These are phyloP conservation scores for Stachybotrys echinatus DNA, from an alignment of 2,329 filamentous ascomycete species.

Conservation along the genomic window DNA sequence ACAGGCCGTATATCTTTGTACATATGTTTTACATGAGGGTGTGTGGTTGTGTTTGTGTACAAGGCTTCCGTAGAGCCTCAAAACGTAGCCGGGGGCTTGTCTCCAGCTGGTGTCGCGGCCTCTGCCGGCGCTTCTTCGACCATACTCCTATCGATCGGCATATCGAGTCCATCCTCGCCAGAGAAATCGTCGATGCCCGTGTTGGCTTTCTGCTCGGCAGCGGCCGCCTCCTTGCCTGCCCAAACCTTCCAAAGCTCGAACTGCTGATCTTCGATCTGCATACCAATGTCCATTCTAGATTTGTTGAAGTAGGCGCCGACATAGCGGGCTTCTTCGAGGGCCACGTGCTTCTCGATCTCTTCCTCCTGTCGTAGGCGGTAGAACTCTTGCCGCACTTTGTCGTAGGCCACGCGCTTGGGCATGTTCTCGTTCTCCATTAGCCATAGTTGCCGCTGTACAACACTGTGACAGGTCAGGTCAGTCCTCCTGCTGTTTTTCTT, in stretches of 20 bases:
- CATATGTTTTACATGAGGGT: constrained; percentile 12
- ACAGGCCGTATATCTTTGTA: constrained; percentile 5
- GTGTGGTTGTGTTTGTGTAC: too few relatives aligned
- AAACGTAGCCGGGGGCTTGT: not conserved
- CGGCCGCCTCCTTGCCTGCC: constrained; percentile 50
- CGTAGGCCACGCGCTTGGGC: constrained; percentile 69
- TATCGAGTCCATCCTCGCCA: constrained; percentile 19
- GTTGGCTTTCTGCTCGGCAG: constrained; percentile 31
- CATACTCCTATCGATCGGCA: constrained; percentile 4
- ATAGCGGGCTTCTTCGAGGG: constrained; percentile 79
- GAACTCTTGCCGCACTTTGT: constrained; percentile 82
- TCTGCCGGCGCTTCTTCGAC: constrained; percentile 3
- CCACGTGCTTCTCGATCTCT: constrained; percentile 77
- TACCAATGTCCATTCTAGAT: constrained; percentile 66
- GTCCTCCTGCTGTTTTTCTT: not conserved
- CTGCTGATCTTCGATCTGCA: constrained; percentile 73
- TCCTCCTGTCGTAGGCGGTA: constrained; percentile 78
- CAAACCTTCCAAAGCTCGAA: constrained; percentile 84
- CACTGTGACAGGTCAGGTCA: constrained; percentile 47
- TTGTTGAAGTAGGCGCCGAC: constrained; percentile 88
- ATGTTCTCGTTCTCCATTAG: constrained; percentile 65
- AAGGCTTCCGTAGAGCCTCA: not conserved
- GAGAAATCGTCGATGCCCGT: constrained; percentile 38
- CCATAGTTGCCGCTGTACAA: constrained; percentile 87
- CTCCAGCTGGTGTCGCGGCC: constrained; percentile 7